Conservation (phyloP, 345 rosid species). For the Eucalyptus coolabah region DNA sequence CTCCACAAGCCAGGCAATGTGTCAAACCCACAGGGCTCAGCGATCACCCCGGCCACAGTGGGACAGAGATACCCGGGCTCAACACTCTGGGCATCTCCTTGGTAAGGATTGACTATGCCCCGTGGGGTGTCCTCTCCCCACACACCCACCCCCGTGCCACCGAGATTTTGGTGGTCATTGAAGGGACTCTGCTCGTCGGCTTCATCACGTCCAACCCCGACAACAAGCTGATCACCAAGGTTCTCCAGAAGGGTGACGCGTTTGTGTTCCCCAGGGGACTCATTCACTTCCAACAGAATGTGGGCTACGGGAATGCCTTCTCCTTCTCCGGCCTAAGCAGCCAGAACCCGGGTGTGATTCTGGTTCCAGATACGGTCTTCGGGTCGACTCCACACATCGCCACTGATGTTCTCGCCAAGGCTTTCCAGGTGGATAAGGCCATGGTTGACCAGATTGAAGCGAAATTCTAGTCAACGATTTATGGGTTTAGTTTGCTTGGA, state of each 20-base stretch:
- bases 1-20: neutral
- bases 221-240: constrained; percentile 6
- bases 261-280: constrained; percentile 10
- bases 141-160: constrained; percentile 4
- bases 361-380: constrained; percentile 3
- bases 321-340: neutral
- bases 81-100: constrained; percentile 9
- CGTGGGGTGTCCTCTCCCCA: neutral
- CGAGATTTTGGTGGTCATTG: constrained; percentile 1
- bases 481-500: neutral
- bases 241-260: constrained; percentile 1
- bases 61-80: constrained; percentile 1
- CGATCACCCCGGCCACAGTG: neutral
- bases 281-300: constrained; percentile 4
- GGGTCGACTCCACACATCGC: constrained; percentile 2
- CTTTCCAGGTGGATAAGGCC: constrained; percentile 7
- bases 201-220: constrained; percentile 12
- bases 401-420: constrained; percentile 5
- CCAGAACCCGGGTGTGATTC: constrained; percentile 7
- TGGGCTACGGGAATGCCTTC: neutral
- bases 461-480: neutral
- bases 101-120: constrained; percentile 2
- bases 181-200: constrained; percentile 7
- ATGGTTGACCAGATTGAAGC: neutral
- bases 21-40: neutral